Conservation (phyloP, 169 alveolate species). For the Plasmodium sp. region DNA sequence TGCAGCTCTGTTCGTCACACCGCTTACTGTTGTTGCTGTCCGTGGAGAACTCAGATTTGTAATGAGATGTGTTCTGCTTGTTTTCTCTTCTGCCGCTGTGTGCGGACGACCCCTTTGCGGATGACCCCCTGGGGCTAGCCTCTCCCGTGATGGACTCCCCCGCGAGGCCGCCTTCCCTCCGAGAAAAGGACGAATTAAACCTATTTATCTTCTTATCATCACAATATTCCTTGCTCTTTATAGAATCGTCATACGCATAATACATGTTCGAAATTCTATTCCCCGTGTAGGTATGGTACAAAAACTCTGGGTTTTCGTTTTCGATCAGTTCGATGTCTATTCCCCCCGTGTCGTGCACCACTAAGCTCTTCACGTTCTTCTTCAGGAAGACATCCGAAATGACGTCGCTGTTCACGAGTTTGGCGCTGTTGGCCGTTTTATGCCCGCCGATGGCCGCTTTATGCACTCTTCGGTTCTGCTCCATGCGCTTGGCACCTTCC, state of each 20-base stretch:
- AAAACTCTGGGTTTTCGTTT: constrained; percentile 65
- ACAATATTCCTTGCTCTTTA: constrained; percentile 5
- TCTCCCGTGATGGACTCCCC: not conserved
- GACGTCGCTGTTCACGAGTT: constrained; percentile 36
- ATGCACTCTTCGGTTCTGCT: not conserved
- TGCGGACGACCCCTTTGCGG: not conserved
- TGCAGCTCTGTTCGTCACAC: not conserved
- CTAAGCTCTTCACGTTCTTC: constrained; percentile 39
- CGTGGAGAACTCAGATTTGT: not conserved
- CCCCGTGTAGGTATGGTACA: constrained; percentile 70
- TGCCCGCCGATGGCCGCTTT: not conserved
- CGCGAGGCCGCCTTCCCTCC: not conserved
- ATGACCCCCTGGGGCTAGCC: not conserved
- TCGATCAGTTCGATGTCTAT: constrained; percentile 64
- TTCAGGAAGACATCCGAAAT: constrained; percentile 66
- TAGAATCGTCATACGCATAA: constrained; percentile 56
- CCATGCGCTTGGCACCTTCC: not conserved
- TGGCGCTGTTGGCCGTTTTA: not conserved
- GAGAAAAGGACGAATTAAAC: constrained; percentile 16
- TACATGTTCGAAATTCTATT: constrained; percentile 58
- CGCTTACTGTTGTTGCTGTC: not conserved
- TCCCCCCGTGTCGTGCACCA: constrained; percentile 69
- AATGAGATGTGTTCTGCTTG: not conserved
- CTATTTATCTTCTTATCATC: constrained; percentile 24
- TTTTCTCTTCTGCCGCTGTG: not conserved